Percentiles rank a stretch among this genome's conserved stretches.
Evolutionary conservation across 2,329 filamentous ascomycete species (phyloP).

Genomic region (Nigrospora oryzae): DNA sequence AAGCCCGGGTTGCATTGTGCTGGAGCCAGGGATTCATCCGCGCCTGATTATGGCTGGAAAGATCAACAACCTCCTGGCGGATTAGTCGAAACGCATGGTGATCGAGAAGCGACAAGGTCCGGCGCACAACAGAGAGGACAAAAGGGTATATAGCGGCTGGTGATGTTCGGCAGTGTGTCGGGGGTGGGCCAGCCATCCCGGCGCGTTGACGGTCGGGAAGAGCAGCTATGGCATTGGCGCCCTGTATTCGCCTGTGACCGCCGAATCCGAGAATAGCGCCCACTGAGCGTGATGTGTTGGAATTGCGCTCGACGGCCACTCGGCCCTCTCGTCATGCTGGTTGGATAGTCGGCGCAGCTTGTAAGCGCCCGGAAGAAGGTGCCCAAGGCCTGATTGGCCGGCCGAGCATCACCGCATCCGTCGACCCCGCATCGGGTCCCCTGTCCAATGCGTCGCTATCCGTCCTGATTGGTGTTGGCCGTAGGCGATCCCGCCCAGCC

Average conservation of each 20-base stretch:
- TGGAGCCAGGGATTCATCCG: constrained; percentile 13
- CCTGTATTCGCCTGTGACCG: constrained; percentile 27
- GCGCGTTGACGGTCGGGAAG: too few species aligned
- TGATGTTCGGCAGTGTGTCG: constrained; percentile 37
- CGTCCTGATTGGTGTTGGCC: neutral
- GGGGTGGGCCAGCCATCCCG: constrained; percentile 15
- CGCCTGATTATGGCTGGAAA: constrained; percentile 9
- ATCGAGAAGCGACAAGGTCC: constrained; percentile 36
- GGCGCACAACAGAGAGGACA: constrained; percentile 32
- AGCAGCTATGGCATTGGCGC: constrained; percentile 25
- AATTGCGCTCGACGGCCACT: constrained; percentile 14
- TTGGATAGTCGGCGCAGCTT: constrained; percentile 16
- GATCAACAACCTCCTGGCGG: constrained; percentile 29
- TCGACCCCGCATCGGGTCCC: constrained; percentile 5
- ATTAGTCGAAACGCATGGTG: constrained; percentile 42
- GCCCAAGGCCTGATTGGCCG: constrained; percentile 3
- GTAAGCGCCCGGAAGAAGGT: constrained; percentile 6
- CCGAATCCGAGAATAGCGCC: constrained; percentile 26
- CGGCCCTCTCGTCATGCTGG: constrained; percentile 14
- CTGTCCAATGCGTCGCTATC: neutral
- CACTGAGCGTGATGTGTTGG: constrained; percentile 19
- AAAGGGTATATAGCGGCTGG: constrained; percentile 50
- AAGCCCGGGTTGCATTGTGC: constrained; percentile 21
- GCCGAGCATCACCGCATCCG: neutral
- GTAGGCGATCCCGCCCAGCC: too few species aligned